Percentiles rank a stretch among this genome's conserved stretches.
Evolutionary conservation across 768 basidiomycete genomes (phyloP).

Genomic region (Leccinum rimulosum): DNA sequence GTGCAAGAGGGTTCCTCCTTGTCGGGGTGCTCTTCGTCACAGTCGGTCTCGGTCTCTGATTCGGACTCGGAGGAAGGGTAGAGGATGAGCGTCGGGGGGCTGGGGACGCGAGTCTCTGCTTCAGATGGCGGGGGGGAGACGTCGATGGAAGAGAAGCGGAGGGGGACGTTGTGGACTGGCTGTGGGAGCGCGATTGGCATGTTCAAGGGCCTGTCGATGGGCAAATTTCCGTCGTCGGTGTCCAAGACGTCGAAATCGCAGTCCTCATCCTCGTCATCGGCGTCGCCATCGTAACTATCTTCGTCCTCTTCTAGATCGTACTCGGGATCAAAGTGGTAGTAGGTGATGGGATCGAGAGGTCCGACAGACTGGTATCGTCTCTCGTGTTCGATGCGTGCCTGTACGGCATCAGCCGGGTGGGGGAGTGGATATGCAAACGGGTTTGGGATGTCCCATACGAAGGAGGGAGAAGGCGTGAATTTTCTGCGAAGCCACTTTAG

Average conservation of each 20-base stretch:
- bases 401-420: neutral
- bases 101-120: neutral
- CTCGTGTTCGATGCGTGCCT: neutral
- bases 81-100: neutral
- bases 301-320: neutral
- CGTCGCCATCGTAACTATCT: neutral
- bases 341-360: neutral
- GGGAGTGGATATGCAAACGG: conserved; percentile 10
- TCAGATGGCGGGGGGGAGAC: neutral
- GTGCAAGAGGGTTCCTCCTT: neutral
- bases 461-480: neutral
- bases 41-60: neutral
- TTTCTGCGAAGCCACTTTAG: neutral
- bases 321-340: neutral
- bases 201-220: neutral
- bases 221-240: neutral
- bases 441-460: conserved; percentile 18
- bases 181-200: conserved; percentile 1
- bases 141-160: neutral
- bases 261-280: neutral
- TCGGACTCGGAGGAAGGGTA: neutral
- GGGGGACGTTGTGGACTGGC: conserved; percentile 2
- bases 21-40: neutral
- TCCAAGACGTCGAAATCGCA: neutral
- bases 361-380: neutral